These are phyloP conservation scores for Fusarium udum DNA, from an alignment of 2,329 filamentous ascomycete species.

Conservation along the genomic window DNA sequence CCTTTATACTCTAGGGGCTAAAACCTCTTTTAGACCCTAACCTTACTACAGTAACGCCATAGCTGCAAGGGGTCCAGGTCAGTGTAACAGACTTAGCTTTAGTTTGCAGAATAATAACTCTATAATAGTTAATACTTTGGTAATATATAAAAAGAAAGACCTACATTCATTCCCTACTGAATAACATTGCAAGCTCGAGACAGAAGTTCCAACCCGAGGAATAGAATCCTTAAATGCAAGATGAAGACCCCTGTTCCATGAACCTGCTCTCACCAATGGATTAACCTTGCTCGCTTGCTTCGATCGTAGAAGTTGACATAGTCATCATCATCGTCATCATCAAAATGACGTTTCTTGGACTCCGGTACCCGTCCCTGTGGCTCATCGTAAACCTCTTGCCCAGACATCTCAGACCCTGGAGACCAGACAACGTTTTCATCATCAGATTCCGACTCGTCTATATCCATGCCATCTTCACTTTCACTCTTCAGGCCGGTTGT, in stretches of 20 bases:
- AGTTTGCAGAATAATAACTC: not conserved
- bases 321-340: not conserved
- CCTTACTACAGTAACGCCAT: too few relatives aligned
- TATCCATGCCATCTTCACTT: not conserved
- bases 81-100: accelerated
- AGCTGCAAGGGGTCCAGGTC: not conserved
- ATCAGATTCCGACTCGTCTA: not conserved
- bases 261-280: not conserved
- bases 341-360: not conserved
- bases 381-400: not conserved
- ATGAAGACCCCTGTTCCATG: accelerated
- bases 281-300: not conserved
- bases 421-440: not conserved
- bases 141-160: not conserved
- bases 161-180: accelerated
- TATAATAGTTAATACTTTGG: not conserved
- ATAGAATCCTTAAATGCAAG: accelerated
- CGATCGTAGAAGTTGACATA: too few relatives aligned
- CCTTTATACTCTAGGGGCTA: too few relatives aligned
- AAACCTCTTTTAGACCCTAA: too few relatives aligned
- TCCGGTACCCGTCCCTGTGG: not conserved
- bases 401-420: accelerated
- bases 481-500: accelerated
- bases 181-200: not conserved
- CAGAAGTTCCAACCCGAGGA: accelerated